Percentiles rank a stretch among this genome's conserved stretches.
phyloP scores from a whole-genome alignment of 139 green algal species.

The Auxenochlorella pyrenoidosa region DNA sequence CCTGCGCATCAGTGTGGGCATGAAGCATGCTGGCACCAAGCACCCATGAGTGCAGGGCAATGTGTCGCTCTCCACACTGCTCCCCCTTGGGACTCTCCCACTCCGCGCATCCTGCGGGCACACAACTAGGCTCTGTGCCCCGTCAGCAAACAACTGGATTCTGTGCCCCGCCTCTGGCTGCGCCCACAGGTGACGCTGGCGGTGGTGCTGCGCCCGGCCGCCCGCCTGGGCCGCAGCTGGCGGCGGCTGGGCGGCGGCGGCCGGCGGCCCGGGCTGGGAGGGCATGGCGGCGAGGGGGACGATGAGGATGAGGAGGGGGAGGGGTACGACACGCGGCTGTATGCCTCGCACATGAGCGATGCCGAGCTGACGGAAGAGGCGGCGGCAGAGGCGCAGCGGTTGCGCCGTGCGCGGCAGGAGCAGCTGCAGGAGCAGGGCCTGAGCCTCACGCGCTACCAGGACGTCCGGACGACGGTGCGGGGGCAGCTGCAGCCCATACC shows the following conservation, averaged over 20 bases:
- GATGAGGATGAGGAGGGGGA: not conserved
- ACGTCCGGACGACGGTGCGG: not conserved
- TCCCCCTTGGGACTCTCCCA: not conserved
- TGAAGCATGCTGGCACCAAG: not conserved
- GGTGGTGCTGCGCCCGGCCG: conserved; percentile 4
- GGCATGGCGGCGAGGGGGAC: not conserved
- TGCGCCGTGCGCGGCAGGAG: not conserved
- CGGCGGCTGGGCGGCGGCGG: not conserved
- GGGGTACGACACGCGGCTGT: conserved; percentile 20
- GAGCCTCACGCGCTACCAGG: not conserved
- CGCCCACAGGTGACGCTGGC: not conserved
- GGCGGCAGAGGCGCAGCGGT: conserved; percentile 9
- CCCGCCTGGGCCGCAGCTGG: conserved; percentile 13
- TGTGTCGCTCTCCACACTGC: too few relatives aligned
- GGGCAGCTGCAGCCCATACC: conserved; percentile 14
- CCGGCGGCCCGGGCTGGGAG: not conserved
- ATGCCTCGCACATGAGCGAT: conserved; percentile 1
- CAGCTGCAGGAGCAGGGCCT: conserved; percentile 2
- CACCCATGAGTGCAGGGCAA: too few relatives aligned
- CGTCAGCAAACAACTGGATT: too few relatives aligned
- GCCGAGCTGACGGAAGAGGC: not conserved
- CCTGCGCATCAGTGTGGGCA: not conserved
- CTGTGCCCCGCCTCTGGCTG: too few relatives aligned
- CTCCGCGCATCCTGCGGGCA: too few relatives aligned
- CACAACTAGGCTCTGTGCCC: too few relatives aligned